Conservation (phyloP, 75 land plant species). For the Selaginella moellendorffii region DNA sequence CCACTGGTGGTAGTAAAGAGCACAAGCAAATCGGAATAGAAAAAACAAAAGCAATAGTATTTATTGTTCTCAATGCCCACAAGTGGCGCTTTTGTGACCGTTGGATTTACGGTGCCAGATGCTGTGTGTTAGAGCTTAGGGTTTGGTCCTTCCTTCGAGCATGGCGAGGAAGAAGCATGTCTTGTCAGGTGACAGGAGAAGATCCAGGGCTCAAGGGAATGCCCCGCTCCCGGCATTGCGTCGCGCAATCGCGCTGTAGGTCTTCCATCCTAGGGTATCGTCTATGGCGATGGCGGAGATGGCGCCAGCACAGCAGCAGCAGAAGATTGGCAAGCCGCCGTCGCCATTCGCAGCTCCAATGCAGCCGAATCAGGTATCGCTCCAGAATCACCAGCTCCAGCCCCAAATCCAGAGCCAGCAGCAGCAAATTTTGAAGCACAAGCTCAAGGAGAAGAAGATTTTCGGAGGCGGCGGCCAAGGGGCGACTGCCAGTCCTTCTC, state of each 20-base stretch:
- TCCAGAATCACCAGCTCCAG: background rate
- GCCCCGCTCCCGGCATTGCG: background rate
- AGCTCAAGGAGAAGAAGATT: background rate
- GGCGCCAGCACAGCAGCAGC: background rate
- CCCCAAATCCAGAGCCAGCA: too few species aligned
- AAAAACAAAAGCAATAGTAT: too few species aligned
- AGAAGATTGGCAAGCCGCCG: background rate
- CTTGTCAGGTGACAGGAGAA: background rate
- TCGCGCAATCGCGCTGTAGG: background rate
- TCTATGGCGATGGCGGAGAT: conserved; percentile 1
- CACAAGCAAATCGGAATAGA: too few species aligned
- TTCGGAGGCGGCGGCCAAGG: background rate
- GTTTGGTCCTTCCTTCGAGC: background rate
- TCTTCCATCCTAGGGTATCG: background rate
- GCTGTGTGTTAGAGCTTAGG: background rate
- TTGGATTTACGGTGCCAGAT: background rate
- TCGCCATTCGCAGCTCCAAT: background rate
- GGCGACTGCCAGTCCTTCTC: conserved; percentile 4
- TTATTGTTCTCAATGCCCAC: too few species aligned
- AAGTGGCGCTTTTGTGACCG: background rate
- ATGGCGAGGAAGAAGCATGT: background rate
- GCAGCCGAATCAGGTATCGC: background rate
- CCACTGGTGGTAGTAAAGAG: conserved; percentile 29
- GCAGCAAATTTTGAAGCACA: background rate
- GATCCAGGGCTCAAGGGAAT: background rate